A percentile compares a stretch with the other conserved stretches of the same genome.
Conservation (phyloP, 2,329 filamentous ascomycete species). For the Aspergillus sp. region DNA sequence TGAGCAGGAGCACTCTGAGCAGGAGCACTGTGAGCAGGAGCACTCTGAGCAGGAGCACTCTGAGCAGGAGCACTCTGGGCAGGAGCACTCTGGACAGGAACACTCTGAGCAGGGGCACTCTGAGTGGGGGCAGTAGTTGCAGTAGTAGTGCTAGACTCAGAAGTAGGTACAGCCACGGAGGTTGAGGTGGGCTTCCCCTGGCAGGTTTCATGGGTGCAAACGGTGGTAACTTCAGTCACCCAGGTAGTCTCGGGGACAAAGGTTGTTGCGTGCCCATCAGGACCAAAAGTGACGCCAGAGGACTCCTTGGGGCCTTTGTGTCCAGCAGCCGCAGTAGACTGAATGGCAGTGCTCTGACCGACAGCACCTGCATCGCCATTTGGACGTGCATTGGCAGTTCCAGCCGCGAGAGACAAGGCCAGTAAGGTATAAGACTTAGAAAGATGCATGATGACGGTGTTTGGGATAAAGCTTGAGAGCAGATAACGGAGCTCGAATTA, state of each 20-base stretch:
- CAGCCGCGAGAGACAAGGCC: slow-evolving; percentile 21
- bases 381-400: slow-evolving; percentile 13
- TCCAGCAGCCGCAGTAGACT: not conserved
- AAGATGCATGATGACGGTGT: slow-evolving; percentile 30
- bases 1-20: slow-evolving; percentile 14
- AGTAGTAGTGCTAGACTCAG: slow-evolving; percentile 7
- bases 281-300: not conserved
- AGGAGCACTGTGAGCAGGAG: slow-evolving; percentile 14
- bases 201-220: not conserved
- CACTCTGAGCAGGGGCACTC: slow-evolving; percentile 13
- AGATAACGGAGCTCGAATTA: not conserved
- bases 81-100: slow-evolving; percentile 10
- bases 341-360: not conserved
- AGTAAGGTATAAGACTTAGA: slow-evolving; percentile 19
- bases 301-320: not conserved
- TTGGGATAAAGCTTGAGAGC: not conserved
- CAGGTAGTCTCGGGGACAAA: not conserved
- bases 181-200: not conserved
- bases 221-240: not conserved
- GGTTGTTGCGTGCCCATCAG: not conserved
- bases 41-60: not conserved
- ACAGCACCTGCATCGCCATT: not conserved
- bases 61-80: not conserved
- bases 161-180: slow-evolving; percentile 4
- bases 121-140: not conserved